phyloP scores from a whole-genome alignment of 768 basidiomycete genomes.

The Kwoniella newhampshirensis region DNA sequence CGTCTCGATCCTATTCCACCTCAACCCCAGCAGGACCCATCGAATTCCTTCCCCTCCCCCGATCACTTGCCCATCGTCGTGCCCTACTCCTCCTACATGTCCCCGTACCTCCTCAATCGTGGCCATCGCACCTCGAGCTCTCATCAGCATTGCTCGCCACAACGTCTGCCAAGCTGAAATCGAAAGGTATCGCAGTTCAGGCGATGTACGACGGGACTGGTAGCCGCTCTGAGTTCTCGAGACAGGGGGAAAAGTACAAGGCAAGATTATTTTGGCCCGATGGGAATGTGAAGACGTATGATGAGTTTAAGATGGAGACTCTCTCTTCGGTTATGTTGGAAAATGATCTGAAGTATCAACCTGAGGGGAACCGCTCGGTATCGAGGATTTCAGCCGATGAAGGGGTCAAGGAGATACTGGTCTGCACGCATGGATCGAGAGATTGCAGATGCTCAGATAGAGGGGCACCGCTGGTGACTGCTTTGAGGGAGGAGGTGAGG shows the following conservation, averaged over 20 bases:
- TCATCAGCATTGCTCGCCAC: conserved; percentile 32
- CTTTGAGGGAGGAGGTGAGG: conserved; percentile 61
- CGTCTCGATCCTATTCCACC: too few relatives aligned
- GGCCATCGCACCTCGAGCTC: conserved; percentile 45
- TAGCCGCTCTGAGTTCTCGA: conserved; percentile 5
- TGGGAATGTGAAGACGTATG: conserved; percentile 18
- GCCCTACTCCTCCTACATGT: conserved; percentile 38
- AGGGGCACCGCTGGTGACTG: conserved; percentile 62
- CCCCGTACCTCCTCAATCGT: conserved; percentile 33
- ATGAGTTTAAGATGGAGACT: conserved; percentile 10
- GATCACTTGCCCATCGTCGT: conserved; percentile 24
- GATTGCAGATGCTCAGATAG: conserved; percentile 76
- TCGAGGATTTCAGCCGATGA: too few relatives aligned
- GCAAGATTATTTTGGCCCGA: conserved; percentile 42
- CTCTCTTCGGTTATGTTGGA: conserved; percentile 2
- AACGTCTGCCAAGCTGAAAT: conserved; percentile 19
- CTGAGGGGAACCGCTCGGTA: too few relatives aligned
- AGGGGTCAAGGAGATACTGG: conserved; percentile 44
- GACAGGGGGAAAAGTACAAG: conserved; percentile 23
- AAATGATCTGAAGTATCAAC: conserved; percentile 8
- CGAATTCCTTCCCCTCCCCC: conserved; percentile 35
- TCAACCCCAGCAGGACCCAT: conserved; percentile 4
- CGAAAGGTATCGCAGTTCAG: conserved; percentile 32
- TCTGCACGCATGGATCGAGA: conserved; percentile 75
- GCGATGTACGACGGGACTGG: conserved; percentile 39